Evolutionary conservation across 2,329 filamentous ascomycete genomes (phyloP).

Genomic region (Xylaria sp.): DNA sequence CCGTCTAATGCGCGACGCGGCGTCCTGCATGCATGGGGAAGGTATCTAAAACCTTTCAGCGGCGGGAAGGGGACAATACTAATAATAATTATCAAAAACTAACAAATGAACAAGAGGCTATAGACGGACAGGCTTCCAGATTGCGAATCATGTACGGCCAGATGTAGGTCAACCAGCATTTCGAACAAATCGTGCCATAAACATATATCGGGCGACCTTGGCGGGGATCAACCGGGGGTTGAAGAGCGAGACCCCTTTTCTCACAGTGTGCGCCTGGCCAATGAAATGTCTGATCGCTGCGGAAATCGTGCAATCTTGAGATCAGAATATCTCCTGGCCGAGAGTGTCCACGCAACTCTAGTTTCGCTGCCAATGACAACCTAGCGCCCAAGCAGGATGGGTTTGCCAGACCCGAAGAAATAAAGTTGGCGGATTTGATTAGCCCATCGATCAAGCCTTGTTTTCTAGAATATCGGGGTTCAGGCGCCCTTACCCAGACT

Average conservation of each 20-base stretch:
- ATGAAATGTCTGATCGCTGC: constrained; percentile 19
- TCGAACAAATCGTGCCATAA: constrained; percentile 21
- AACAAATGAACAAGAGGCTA: too few relatives aligned
- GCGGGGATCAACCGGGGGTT: not conserved
- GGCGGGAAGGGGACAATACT: constrained; percentile 3
- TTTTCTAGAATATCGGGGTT: constrained; percentile 26
- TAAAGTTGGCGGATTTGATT: constrained; percentile 4
- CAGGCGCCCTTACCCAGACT: constrained; percentile 11
- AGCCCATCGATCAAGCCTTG: constrained; percentile 6
- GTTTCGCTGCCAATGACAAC: constrained; percentile 11
- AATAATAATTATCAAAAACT: too few relatives aligned
- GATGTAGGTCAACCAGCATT: constrained; percentile 30
- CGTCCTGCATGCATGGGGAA: constrained; percentile 24
- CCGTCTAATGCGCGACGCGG: not conserved
- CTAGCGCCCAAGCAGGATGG: not conserved
- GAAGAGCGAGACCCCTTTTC: not conserved
- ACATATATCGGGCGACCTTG: constrained; percentile 16
- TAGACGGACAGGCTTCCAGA: not conserved
- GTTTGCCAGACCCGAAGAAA: constrained; percentile 8
- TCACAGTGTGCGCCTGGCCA: constrained; percentile 15
- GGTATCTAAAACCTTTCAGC: constrained; percentile 4
- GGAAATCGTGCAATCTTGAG: constrained; percentile 23
- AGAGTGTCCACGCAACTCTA: not conserved
- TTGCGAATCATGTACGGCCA: constrained; percentile 32
- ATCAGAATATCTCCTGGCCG: constrained; percentile 13